phyloP scores from a whole-genome alignment of 768 basidiomycete species.

The Lactifluus hygrophoroides region DNA sequence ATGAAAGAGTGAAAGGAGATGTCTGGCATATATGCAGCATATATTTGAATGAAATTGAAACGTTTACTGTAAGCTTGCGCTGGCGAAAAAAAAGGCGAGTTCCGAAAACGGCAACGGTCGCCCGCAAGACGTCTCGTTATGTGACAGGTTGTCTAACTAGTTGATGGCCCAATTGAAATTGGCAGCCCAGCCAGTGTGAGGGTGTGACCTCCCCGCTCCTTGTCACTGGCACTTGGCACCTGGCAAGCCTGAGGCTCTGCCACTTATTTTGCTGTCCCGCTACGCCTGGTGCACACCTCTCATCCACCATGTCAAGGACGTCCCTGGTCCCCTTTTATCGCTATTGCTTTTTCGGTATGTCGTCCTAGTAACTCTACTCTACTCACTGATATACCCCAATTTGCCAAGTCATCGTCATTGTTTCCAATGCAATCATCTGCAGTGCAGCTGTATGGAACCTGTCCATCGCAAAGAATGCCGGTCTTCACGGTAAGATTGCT shows the following conservation, averaged over 20 bases:
- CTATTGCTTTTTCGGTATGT: slow-evolving; percentile 7
- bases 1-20: slow-evolving; percentile 8
- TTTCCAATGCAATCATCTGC: slow-evolving; percentile 20
- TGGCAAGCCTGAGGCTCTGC: background rate
- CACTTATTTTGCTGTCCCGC: background rate
- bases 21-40: background rate
- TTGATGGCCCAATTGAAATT: too few relatives aligned
- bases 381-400: background rate
- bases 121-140: too few relatives aligned
- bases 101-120: too few relatives aligned
- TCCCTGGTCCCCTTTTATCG: background rate
- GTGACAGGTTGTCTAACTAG: too few relatives aligned
- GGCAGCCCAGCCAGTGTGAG: too few relatives aligned
- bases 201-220: too few relatives aligned
- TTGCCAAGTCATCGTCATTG: slow-evolving; percentile 4
- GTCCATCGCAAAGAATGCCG: background rate
- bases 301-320: background rate
- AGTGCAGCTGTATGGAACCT: slow-evolving; percentile 20
- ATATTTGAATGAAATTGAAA: too few relatives aligned
- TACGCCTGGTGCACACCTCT: slow-evolving; percentile 1
- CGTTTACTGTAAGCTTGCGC: too few relatives aligned
- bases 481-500: background rate
- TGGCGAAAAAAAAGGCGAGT: too few relatives aligned
- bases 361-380: background rate
- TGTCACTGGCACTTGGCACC: too few relatives aligned